Base-by-base conservation (phyloP, 2,329 filamentous ascomycete genomes). In the Paecilomyces dactylethromorphus region DNA sequence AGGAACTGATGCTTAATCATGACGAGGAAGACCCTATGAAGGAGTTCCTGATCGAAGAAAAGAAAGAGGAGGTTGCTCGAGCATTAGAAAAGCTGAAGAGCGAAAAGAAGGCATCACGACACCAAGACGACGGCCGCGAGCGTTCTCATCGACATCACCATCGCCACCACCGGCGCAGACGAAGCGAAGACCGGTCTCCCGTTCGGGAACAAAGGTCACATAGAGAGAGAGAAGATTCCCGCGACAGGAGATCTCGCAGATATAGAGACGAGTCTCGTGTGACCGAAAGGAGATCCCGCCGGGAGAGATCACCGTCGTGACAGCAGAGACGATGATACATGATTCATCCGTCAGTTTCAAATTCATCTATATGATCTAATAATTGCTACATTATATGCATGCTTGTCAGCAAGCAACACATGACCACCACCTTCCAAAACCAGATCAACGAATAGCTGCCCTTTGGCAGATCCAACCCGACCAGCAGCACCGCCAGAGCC, bases 11-110 rank as follows among this genome's bases (percentile, higher is more conserved):
- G 56, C 79, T 84, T 32, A 87, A 93, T 15, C 89, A 95, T 63
- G 94, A 97, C 64, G 92, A 97, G 24, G 93, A 97, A 61, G 94
- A 99, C 72, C 94, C 94, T 0, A 99, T 99, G 94, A 97, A 96
- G 76, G 86, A 85, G 39, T 97, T 90, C 67, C 72, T 97, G 63
- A 86, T 97, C 56, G 85, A 93, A 63, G 89, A 96, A 76, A 97
- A 97, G 82, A 92, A 90, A 75, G 91, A 91, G 71, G 91, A 96
- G 71, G 84, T 96, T 12, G 86, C 89, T 57, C 83, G 84, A 59
- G 92, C 91, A 2, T 75, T 89, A 65, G 79, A 81, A 63, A 82
- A 76, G 65, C 71, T 82, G 56, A 79, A 81, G 53, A 82, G 74
- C 69, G 21, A 82, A 13, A 82, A 78, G 66, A 81, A 64, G 56